phyloP scores from a whole-genome alignment of 768 basidiomycete species.

The Trametes maxima region DNA sequence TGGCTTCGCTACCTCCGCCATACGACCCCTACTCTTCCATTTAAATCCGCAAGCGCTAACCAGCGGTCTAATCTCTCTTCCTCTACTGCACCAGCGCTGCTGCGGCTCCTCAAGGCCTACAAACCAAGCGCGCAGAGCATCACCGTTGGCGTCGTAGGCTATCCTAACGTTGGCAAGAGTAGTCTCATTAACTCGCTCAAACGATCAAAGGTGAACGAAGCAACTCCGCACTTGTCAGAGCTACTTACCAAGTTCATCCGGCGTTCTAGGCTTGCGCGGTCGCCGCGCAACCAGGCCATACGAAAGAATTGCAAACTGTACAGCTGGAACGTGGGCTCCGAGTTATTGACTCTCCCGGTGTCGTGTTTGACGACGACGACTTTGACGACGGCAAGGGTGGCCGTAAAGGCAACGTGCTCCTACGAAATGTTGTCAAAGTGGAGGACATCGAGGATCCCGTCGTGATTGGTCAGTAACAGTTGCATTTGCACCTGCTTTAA shows the following conservation, averaged over 20 bases:
- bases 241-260: not conserved
- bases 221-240: not conserved
- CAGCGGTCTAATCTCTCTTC: conserved; percentile 84
- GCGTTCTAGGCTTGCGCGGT: conserved; percentile 78
- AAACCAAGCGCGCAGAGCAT: conserved; percentile 71
- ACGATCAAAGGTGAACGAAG: conserved; percentile 61
- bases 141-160: conserved; percentile 91
- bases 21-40: conserved; percentile 89
- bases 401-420: conserved; percentile 58
- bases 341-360: conserved; percentile 94
- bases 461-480: conserved; percentile 65
- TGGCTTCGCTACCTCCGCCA: conserved; percentile 95
- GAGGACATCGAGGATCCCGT: conserved; percentile 92
- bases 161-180: conserved; percentile 97
- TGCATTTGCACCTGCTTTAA: not conserved
- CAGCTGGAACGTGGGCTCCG: conserved; percentile 91
- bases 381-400: conserved; percentile 48
- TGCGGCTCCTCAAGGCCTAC: conserved; percentile 84
- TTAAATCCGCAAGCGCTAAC: conserved; percentile 75
- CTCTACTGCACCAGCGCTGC: conserved; percentile 70
- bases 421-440: conserved; percentile 88
- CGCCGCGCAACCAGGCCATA: conserved; percentile 93
- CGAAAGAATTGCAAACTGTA: conserved; percentile 87
- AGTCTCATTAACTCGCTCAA: conserved; percentile 92
- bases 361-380: conserved; percentile 90